phyloP scores from a whole-genome alignment of 2,329 filamentous ascomycete species.

The Aspergillus tanneri region DNA sequence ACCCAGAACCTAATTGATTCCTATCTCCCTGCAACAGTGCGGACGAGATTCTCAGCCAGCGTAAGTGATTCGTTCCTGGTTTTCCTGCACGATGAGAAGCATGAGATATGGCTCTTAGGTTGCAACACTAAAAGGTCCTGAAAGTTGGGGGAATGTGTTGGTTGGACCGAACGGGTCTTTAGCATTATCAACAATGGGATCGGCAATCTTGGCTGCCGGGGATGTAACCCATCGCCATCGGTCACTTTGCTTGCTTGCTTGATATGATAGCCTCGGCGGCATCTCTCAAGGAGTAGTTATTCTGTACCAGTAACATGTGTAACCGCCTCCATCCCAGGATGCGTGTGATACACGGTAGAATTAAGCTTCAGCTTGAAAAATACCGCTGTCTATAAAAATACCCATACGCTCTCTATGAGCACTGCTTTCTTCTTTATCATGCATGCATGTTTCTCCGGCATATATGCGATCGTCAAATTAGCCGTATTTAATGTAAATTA shows the following conservation, averaged over 20 bases:
- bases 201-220: background rate
- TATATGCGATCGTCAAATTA: too few relatives aligned
- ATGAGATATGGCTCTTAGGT: constrained; percentile 1
- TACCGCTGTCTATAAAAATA: too few relatives aligned
- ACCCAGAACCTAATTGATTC: background rate
- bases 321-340: too few relatives aligned
- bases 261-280: too few relatives aligned
- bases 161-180: background rate
- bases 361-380: too few relatives aligned
- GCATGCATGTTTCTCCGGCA: too few relatives aligned
- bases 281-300: too few relatives aligned
- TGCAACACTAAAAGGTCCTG: background rate
- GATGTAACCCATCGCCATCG: background rate
- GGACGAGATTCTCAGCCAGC: background rate
- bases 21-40: background rate
- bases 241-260: background rate
- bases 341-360: too few relatives aligned
- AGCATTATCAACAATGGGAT: background rate
- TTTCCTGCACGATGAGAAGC: background rate
- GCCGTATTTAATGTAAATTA: too few relatives aligned
- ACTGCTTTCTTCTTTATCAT: too few relatives aligned
- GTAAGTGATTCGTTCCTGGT: background rate
- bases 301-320: too few relatives aligned
- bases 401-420: too few relatives aligned
- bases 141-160: background rate